Evolutionary conservation across 768 basidiomycete genomes (phyloP), one percentile per base, ranked within the genome.

Genomic region (Amanita muscaria): DNA sequence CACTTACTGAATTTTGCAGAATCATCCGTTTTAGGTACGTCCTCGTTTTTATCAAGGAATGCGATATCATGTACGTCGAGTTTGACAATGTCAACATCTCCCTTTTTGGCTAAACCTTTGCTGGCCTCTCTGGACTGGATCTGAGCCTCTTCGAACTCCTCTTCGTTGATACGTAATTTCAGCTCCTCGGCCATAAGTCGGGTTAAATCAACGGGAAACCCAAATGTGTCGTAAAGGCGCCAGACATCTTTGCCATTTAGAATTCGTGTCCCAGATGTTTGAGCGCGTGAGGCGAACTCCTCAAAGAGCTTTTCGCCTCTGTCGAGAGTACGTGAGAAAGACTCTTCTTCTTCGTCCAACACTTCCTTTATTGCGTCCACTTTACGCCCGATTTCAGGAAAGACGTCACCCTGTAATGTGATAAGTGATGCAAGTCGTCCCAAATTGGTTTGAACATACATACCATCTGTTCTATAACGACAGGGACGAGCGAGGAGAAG

Each of bases 191-290:
- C 96, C 96, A 99, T 98, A 47, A 99, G 72, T 40, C 85, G 81
- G 1, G 96, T 99, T 40, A 99, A 67, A 59, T 99, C 96, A 32
- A 89, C 91, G 0, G 96, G 96, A 70, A 99, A 99, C 40, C 96
- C 96, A 59, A 88, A 99, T 1, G 96, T 98, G 60, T 99, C 96
- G 60, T 98, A 98, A 40, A 99, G 64, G 21, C 88, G 77, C 96
- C 96, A 99, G 27, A 97, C 89, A 56, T 99, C 94, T 53, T 83
- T 86, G 19, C 96, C 96, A 48, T 69, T 79, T 23, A 99, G 78
- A 52, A 80, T 76, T 30, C 68, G 81, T 4, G 64, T 55, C 6
- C 80, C 82, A 38, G 73, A 66, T 42, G 80, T 73, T 51, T 71
- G 71, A 7, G 93, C 80, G 24, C 75, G 71, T 21, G 68, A 57